A percentile compares a stretch with the other conserved stretches of the same genome.
Conservation (phyloP, 2,329 filamentous ascomycete species). For the Microsporum canis region DNA sequence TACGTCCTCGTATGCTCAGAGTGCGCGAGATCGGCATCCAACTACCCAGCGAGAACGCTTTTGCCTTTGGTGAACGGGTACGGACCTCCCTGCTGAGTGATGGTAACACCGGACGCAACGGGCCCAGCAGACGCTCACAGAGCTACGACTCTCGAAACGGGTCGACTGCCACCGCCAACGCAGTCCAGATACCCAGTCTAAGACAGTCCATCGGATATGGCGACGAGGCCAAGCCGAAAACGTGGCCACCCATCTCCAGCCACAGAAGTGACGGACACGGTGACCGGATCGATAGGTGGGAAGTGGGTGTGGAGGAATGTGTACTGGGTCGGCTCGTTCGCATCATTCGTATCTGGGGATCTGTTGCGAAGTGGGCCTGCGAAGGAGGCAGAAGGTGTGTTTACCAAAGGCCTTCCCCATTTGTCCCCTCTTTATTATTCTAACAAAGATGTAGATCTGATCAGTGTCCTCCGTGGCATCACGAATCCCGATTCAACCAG, state of each 20-base stretch:
- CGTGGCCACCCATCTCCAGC: conserved; percentile 29
- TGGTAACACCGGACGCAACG: conserved; percentile 18
- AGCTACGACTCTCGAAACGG: conserved; percentile 31
- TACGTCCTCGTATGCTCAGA: conserved; percentile 43
- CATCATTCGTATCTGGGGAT: conserved; percentile 45
- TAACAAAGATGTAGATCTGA: conserved; percentile 30
- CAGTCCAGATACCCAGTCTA: conserved; percentile 32
- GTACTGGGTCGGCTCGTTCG: conserved; percentile 45
- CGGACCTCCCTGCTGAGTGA: conserved; percentile 41
- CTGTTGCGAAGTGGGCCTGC: conserved; percentile 45
- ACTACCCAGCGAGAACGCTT: conserved; percentile 46
- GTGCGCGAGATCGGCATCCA: conserved; percentile 43
- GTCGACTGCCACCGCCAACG: not conserved
- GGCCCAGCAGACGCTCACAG: conserved; percentile 23
- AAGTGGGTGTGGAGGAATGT: conserved; percentile 43
- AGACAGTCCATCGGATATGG: conserved; percentile 30
- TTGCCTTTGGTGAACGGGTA: conserved; percentile 44
- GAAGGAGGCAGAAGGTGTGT: conserved; percentile 41
- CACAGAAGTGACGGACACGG: conserved; percentile 30
- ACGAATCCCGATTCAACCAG: conserved; percentile 38
- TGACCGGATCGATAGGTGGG: conserved; percentile 41
- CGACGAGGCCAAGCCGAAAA: conserved; percentile 28
- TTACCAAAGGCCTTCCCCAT: too few species aligned
- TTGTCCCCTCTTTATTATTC: too few species aligned
- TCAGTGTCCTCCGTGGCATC: conserved; percentile 43